Conservation (phyloP, 2,329 filamentous ascomycete genomes). For the Trichoderma cornu-damae region DNA sequence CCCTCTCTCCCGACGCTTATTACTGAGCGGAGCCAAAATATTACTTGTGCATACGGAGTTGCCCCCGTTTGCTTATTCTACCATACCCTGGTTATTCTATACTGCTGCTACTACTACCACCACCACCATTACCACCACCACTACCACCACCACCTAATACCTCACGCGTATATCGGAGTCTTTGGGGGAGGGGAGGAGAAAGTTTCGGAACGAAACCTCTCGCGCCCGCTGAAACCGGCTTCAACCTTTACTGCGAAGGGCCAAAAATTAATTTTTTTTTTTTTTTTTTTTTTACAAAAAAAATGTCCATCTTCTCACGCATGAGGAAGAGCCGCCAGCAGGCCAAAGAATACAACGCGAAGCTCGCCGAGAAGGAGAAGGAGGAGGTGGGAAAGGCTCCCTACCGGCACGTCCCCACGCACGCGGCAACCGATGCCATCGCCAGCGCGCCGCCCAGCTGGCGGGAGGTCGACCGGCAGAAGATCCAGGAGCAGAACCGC, state of each 20-base stretch:
- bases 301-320: conserved; percentile 55
- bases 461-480: conserved; percentile 42
- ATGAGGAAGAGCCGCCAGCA: conserved; percentile 50
- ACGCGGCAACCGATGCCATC: conserved; percentile 55
- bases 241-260: not conserved
- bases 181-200: too few relatives aligned
- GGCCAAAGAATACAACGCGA: conserved; percentile 50
- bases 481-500: conserved; percentile 48
- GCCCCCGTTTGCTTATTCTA: conserved; percentile 6
- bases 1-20: not conserved
- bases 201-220: too few relatives aligned
- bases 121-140: too few relatives aligned
- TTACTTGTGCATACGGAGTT: conserved; percentile 2
- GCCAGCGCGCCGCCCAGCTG: conserved; percentile 49
- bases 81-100: conserved; percentile 1
- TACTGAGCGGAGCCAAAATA: conserved; percentile 8
- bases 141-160: not conserved
- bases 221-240: not conserved
- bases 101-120: not conserved
- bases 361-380: conserved; percentile 44
- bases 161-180: conserved; percentile 1
- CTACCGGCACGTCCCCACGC: conserved; percentile 58
- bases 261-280: too few relatives aligned
- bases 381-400: conserved; percentile 37
- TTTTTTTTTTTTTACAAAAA: too few relatives aligned